Evolutionary conservation across 2,329 filamentous ascomycete species (phyloP), one percentile per base, ranked within the genome.

Genomic region (Incumbomyces lentus): DNA sequence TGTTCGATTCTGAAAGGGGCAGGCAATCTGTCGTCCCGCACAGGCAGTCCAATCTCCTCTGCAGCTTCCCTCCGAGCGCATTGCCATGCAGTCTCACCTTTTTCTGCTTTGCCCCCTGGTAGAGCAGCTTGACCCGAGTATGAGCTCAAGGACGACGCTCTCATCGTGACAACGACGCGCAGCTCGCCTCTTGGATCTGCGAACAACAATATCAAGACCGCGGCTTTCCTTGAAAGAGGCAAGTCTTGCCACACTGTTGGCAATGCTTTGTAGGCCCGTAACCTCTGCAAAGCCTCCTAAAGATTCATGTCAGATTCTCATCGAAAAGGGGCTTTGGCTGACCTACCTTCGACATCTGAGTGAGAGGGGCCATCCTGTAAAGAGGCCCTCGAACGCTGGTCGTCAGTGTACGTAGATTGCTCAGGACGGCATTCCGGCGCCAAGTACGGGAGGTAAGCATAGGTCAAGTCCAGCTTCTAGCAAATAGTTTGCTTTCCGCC

Each of bases 1-100:
- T 92, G 83, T 66, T 95, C 89, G 55, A 96, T 82, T 46, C 74
- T 73, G 67, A 95, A 95, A 1, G 86, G 86, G 11, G 71, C 68
- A 1, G 86, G 86, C 26, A 95, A 74, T 49, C 77, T 76, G 55
- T 80, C 73, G 37, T 62, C 60, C n/a, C 48, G 49, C 39, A 36
- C 33, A 1, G 90, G 86, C 2, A 96, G 78, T 1, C 90, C 90
- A 54, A 96, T 95, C 64, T 96, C 90, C 64, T 96, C 90, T 63
- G 77, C 84, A 1, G 90, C 89, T 71, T 96, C 90, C 53, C 90
- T 79, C 17, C 90, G 79, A 7, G 90, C 88, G 43, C 89, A 93
- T 59, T 89, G 76, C 64, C 86, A 86, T 66, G 71, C 67, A 1
- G 71, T 74, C 61, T 82, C 79, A 7, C 55, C 55, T 29, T 37